Percentiles rank a stretch among this genome's conserved stretches.
Evolutionary conservation across 2,329 filamentous ascomycete species (phyloP).

Genomic region (Talaromyces sp.): DNA sequence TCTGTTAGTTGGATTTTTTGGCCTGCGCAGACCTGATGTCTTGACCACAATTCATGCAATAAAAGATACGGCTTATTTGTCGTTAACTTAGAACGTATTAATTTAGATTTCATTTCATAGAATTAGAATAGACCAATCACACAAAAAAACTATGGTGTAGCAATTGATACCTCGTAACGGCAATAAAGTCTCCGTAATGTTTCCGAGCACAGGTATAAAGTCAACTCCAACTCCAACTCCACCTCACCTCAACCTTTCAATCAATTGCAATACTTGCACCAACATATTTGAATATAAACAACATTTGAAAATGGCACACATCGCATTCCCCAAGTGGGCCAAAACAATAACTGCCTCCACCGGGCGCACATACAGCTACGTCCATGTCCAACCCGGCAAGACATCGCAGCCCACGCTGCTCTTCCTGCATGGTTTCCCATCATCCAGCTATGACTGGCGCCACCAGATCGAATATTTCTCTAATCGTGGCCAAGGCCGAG

Average conservation of each 20-base stretch:
- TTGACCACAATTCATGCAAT: neutral
- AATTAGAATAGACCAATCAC: neutral
- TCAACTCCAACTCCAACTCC: neutral
- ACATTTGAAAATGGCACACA: neutral
- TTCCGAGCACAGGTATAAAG: neutral
- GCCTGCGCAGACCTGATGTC: constrained; percentile 15
- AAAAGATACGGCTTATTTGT: neutral
- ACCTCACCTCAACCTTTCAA: neutral
- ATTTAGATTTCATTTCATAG: neutral
- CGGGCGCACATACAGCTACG: constrained; percentile 23
- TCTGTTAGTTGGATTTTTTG: constrained; percentile 36
- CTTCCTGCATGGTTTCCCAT: constrained; percentile 49
- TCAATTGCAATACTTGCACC: neutral
- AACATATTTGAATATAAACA: neutral
- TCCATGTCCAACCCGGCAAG: constrained; percentile 18
- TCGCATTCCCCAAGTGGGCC: neutral
- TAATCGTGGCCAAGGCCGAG: constrained; percentile 18
- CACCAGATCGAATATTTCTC: constrained; percentile 35
- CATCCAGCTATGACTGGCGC: constrained; percentile 42
- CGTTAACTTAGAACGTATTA: neutral
- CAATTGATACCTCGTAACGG: neutral
- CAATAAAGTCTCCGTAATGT: neutral
- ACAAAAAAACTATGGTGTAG: neutral
- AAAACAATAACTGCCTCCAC: constrained; percentile 1
- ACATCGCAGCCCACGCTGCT: constrained; percentile 33